Evolutionary conservation across 371 early-diverging fungal species (phyloP).

Genomic region (Saksenaea oblongispora): DNA sequence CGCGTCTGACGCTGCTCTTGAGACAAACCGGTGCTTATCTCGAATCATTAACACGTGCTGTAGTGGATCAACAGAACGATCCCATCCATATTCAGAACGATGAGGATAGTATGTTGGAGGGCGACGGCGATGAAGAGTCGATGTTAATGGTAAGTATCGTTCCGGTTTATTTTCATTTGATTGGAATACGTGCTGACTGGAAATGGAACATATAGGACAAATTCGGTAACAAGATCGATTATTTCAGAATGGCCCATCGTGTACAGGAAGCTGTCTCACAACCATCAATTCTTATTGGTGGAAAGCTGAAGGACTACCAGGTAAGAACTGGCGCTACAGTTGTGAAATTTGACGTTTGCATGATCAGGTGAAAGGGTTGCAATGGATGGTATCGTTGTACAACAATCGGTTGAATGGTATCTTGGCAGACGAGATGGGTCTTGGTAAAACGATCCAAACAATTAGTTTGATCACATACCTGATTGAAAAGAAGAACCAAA

Average conservation of each 20-base stretch:
- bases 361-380: constrained; percentile 84
- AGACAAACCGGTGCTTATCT: constrained; percentile 88
- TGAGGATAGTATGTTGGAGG: constrained; percentile 40
- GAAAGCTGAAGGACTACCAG: constrained; percentile 96
- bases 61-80: constrained; percentile 75
- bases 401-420: constrained; percentile 97
- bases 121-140: constrained; percentile 58
- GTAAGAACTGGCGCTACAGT: constrained; percentile 5
- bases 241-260: constrained; percentile 86
- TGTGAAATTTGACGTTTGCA: neutral
- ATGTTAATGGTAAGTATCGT: constrained; percentile 27
- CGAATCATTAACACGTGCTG: constrained; percentile 74
- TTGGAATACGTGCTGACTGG: neutral
- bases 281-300: constrained; percentile 82
- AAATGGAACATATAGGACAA: constrained; percentile 16
- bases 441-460: constrained; percentile 98
- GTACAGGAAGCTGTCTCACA: constrained; percentile 82
- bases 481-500: constrained; percentile 88
- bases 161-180: neutral
- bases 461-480: constrained; percentile 94
- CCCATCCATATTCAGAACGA: constrained; percentile 44
- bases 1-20: constrained; percentile 86
- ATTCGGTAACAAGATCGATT: constrained; percentile 69
- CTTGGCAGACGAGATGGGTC: constrained; percentile 98
- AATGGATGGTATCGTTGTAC: constrained; percentile 99